A percentile compares a stretch with the other conserved stretches of the same genome.
phyloP scores from a whole-genome alignment of 371 early-diverging fungal species.

The Zopfochytrium polystomum region DNA sequence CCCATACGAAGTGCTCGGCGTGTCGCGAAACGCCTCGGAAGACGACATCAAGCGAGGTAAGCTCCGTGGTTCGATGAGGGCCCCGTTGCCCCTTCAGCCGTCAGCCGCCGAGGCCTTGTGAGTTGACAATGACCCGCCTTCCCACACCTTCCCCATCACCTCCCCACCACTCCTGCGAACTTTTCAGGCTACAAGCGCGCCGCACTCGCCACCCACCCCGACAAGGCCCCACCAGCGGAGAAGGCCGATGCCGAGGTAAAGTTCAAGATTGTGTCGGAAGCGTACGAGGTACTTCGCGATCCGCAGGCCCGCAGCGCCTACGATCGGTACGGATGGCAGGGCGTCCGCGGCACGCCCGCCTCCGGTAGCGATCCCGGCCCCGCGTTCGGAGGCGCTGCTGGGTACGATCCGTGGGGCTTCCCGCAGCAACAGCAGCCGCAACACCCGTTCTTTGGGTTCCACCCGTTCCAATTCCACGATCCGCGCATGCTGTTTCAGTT shows the following conservation, averaged over 20 bases:
- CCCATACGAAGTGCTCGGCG: conserved; percentile 20
- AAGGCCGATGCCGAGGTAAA: conserved; percentile 33
- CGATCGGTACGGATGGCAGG: conserved; percentile 4
- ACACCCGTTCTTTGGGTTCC: background rate
- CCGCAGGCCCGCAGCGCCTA: background rate
- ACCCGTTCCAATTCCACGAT: conserved; percentile 15
- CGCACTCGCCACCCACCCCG: conserved; percentile 49
- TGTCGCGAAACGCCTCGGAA: conserved; percentile 16
- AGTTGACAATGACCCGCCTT: background rate
- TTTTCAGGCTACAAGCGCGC: conserved; percentile 35
- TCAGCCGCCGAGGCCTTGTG: background rate
- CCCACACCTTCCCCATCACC: background rate
- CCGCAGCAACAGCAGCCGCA: background rate
- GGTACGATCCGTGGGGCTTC: conserved; percentile 1
- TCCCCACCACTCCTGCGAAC: background rate
- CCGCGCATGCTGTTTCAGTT: conserved; percentile 22
- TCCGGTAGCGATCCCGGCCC: conserved; percentile 14
- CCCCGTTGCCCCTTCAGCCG: background rate
- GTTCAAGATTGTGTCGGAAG: conserved; percentile 44
- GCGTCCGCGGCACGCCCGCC: background rate
- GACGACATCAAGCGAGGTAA: conserved; percentile 36
- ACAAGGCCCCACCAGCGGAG: conserved; percentile 33
- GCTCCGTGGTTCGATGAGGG: background rate
- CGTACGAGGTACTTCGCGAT: conserved; percentile 48
- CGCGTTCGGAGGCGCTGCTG: conserved; percentile 11